Evolutionary conservation across 768 basidiomycete species (phyloP).

Genomic region (Termitomyces sp.): DNA sequence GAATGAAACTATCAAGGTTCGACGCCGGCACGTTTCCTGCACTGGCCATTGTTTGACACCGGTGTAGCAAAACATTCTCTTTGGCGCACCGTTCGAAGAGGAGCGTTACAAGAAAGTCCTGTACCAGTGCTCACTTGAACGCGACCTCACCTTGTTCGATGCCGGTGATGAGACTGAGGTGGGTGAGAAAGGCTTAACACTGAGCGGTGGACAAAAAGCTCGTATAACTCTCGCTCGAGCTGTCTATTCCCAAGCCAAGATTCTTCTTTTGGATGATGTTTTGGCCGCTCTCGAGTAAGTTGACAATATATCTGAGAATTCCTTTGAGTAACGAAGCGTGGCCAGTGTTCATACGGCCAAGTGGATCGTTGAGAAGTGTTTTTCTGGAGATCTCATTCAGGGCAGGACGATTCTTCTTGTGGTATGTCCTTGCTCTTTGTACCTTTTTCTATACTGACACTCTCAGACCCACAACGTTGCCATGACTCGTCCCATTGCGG

Average conservation of each 20-base stretch:
- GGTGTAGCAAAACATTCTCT: slow-evolving; percentile 73
- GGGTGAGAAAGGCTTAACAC: slow-evolving; percentile 65
- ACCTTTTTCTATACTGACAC: background rate
- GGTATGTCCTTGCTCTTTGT: slow-evolving; percentile 28
- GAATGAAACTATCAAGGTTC: slow-evolving; percentile 70
- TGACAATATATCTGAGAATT: background rate
- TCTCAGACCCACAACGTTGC: slow-evolving; percentile 49
- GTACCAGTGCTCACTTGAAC: slow-evolving; percentile 68
- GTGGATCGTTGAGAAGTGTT: slow-evolving; percentile 76
- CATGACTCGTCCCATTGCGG: slow-evolving; percentile 49
- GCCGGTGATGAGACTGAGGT: slow-evolving; percentile 71
- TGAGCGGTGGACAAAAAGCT: slow-evolving; percentile 55
- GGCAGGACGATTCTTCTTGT: slow-evolving; percentile 85
- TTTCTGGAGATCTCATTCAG: slow-evolving; percentile 75
- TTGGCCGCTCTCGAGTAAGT: slow-evolving; percentile 57
- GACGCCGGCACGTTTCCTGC: background rate
- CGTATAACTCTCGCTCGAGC: slow-evolving; percentile 44
- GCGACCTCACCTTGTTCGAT: slow-evolving; percentile 66
- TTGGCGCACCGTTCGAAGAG: slow-evolving; percentile 74
- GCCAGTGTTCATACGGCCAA: slow-evolving; percentile 68
- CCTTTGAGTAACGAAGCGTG: slow-evolving; percentile 7
- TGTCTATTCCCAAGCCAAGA: slow-evolving; percentile 49
- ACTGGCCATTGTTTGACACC: background rate
- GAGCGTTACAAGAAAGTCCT: slow-evolving; percentile 76
- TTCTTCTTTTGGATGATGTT: slow-evolving; percentile 72